Base-by-base conservation (phyloP, 108 stramenopile genomes). In the Fragilaria crotonensis region DNA sequence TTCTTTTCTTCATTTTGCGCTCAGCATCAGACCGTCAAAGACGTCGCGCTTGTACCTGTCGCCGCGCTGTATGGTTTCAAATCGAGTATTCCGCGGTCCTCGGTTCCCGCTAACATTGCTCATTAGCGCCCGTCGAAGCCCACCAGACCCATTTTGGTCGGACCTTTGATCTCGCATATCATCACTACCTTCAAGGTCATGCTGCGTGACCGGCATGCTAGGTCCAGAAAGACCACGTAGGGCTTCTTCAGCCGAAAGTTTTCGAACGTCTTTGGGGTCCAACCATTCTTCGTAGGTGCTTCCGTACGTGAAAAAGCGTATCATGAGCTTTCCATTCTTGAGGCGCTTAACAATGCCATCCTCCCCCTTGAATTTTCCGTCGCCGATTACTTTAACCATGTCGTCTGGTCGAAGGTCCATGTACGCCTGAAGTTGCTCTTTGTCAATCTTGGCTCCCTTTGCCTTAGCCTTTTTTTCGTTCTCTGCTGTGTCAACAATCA, bases 271-370 rank as follows among this genome's bases (percentile, higher is more conserved):
- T 30, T 62, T 65, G 2, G 90, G 90, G 60, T 86, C 71, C 55
- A 91, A 64, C 86, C 86, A 88, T 57, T 82, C 76, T 54, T 88
- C 86, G 59, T 69, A 85, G 20, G 70, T 73, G 28, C 76, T 77
- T 0, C 90, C 89, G 47, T 91, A 91, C 0, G 85, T 87, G 54
- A 76, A 87, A 57, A 91, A 80, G 9, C 85, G 75, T 45, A 87
- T 64, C 57, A 79, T 56, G 5, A 87, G 52, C 59, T 78, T 75
- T 0, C 84, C 85, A 59, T 84, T 82, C 58, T 91, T 87, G 41
- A 91, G 66, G 11, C 85, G 71, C 30, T 75, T 47, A 0, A 91
- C 72, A 30, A 83, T 77, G 5, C 83, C 89, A 67, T 87, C 89
- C 55, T 91, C 89, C 5, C 77, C 76, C 47, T 73, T 64, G 54